Evolutionary conservation across 805 yeast genomes (phyloP).

Genomic region (Ogataea zsoltii): DNA sequence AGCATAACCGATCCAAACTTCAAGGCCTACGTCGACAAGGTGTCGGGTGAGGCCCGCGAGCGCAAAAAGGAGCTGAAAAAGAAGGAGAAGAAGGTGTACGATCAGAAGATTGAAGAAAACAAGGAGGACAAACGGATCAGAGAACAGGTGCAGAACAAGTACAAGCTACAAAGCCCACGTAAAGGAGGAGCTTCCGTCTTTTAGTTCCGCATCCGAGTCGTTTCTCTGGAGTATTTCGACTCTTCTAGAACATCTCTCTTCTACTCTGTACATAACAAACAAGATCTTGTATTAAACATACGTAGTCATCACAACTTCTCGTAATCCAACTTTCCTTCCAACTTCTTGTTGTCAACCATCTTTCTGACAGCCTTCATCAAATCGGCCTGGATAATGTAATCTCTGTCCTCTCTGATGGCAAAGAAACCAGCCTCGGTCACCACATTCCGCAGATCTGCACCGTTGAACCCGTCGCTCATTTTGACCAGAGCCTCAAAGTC

Average conservation of each 20-base stretch:
- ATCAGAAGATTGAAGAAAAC: slow-evolving; percentile 24
- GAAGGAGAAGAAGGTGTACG: slow-evolving; percentile 19
- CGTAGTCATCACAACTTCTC: slow-evolving; percentile 66
- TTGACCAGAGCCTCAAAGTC: slow-evolving; percentile 97
- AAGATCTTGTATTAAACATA: not conserved
- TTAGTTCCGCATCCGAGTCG: too few species aligned
- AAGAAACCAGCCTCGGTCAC: slow-evolving; percentile 98
- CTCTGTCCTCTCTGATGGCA: slow-evolving; percentile 97
- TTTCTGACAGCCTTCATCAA: slow-evolving; percentile 97
- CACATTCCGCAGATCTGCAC: slow-evolving; percentile 97
- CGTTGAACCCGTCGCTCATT: slow-evolving; percentile 98
- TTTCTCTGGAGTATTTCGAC: too few species aligned
- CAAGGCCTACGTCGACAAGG: slow-evolving; percentile 30
- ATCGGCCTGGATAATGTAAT: slow-evolving; percentile 89
- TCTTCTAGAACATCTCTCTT: not conserved
- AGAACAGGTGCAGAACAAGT: slow-evolving; percentile 19
- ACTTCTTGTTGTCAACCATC: slow-evolving; percentile 93
- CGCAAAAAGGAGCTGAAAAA: slow-evolving; percentile 21
- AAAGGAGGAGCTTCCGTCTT: slow-evolving; percentile 6
- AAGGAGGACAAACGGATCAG: slow-evolving; percentile 22
- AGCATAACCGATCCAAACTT: slow-evolving; percentile 33
- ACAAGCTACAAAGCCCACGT: slow-evolving; percentile 21
- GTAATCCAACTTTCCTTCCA: slow-evolving; percentile 94
- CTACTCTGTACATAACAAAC: slow-evolving; percentile 1
- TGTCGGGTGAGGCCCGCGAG: slow-evolving; percentile 26